These are phyloP conservation scores for Cercospora nicotianae DNA, from an alignment of 2,329 filamentous ascomycete genomes.

Conservation along the genomic window DNA sequence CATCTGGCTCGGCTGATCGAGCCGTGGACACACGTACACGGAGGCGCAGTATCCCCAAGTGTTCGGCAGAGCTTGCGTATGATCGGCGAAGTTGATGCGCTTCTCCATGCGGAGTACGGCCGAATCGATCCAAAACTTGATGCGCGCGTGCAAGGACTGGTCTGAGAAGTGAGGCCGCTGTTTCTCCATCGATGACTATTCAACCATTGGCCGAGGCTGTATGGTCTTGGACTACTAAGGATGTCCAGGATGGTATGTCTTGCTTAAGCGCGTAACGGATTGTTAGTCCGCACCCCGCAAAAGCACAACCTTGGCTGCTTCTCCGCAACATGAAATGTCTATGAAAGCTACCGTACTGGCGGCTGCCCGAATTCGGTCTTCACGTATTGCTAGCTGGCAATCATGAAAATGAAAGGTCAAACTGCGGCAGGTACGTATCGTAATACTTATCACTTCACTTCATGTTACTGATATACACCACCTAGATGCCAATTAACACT, in stretches of 20 bases:
- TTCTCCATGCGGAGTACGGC: constrained; percentile 11
- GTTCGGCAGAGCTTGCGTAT: constrained; percentile 19
- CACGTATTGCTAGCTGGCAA: background rate
- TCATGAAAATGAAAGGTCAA: background rate
- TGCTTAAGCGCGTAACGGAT: background rate
- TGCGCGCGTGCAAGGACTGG: background rate
- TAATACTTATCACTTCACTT: background rate
- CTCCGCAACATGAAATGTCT: background rate
- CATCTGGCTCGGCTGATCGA: constrained; percentile 15
- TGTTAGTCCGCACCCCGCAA: background rate
- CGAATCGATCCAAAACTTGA: background rate
- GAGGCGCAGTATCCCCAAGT: constrained; percentile 14
- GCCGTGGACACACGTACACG: constrained; percentile 14
- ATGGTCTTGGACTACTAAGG: background rate
- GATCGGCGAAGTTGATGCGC: constrained; percentile 9
- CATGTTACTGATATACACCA: background rate
- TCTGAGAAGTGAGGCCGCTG: background rate
- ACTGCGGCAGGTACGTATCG: background rate
- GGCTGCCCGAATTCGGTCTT: background rate
- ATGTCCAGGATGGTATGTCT: background rate
- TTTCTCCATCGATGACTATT: background rate
- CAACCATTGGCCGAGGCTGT: background rate
- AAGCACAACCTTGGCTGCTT: background rate
- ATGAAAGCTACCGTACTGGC: background rate
- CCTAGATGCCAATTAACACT: background rate